Conservation (phyloP, 2,329 filamentous ascomycete species). For the Aspergillus sp. region DNA sequence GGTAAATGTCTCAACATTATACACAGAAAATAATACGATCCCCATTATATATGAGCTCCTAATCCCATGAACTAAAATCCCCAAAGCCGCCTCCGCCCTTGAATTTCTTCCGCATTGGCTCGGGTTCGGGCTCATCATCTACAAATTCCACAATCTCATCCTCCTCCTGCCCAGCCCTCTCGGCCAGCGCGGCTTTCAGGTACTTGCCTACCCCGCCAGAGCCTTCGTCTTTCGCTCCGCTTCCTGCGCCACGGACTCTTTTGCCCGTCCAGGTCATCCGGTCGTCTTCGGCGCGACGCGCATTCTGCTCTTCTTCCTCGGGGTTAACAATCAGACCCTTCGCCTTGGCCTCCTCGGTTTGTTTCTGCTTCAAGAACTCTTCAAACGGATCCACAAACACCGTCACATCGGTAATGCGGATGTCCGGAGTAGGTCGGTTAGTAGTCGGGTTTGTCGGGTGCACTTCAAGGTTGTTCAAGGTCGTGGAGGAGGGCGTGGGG, state of each 20-base stretch:
- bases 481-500: conserved; percentile 46
- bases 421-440: conserved; percentile 74
- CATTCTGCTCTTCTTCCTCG: conserved; percentile 29
- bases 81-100: conserved; percentile 76
- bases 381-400: conserved; percentile 95
- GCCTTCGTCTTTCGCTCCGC: conserved; percentile 59
- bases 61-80: conserved; percentile 86
- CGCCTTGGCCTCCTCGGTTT: conserved; percentile 61
- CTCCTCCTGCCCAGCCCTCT: conserved; percentile 42
- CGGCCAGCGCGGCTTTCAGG: conserved; percentile 62
- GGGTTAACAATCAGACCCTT: conserved; percentile 29
- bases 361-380: conserved; percentile 79
- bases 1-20: too few species aligned
- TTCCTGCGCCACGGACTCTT: conserved; percentile 69
- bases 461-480: conserved; percentile 73
- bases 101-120: conserved; percentile 77
- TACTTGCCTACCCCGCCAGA: conserved; percentile 75
- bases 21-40: not conserved
- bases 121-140: conserved; percentile 63
- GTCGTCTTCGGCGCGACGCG: conserved; percentile 70
- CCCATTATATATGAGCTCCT: not conserved
- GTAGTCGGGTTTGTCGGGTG: conserved; percentile 71
- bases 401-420: conserved; percentile 77
- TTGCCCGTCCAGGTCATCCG: conserved; percentile 96
- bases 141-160: conserved; percentile 64